Conservation (phyloP, 306 rosid genomes). For the Luffa aegyptiaca region DNA sequence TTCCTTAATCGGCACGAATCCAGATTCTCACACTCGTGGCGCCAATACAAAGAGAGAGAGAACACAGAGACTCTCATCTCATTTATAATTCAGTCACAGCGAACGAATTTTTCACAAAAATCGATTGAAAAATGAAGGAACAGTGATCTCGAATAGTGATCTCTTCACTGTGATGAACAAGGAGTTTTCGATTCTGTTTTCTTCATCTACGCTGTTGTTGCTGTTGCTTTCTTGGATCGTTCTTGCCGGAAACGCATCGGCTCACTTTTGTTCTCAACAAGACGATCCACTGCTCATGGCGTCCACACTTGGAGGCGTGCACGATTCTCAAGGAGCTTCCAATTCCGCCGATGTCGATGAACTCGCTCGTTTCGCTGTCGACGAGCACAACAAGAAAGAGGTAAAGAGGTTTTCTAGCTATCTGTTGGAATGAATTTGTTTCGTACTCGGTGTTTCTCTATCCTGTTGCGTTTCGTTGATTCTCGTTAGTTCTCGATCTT, state of each 20-base stretch:
- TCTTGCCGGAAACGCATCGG: background rate
- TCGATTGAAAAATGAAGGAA: background rate
- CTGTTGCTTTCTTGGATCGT: background rate
- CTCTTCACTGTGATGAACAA: background rate
- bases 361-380: conserved; percentile 40
- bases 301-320: conserved; percentile 34
- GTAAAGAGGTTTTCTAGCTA: conserved; percentile 18
- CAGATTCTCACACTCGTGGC: conserved; percentile 4
- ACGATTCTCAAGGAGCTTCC: conserved; percentile 30
- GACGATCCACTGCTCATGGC: conserved; percentile 26
- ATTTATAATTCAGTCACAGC: background rate
- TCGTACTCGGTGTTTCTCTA: background rate
- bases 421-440: background rate
- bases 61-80: background rate
- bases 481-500: background rate
- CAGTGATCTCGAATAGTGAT: background rate
- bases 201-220: background rate
- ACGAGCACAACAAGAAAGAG: conserved; percentile 42
- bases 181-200: background rate
- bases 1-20: background rate
- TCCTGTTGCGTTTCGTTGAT: background rate
- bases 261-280: background rate
- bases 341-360: conserved; percentile 38
- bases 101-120: background rate
- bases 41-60: background rate